Conservation (phyloP, 208 protist species). For the Trypanosoma cruzi region DNA sequence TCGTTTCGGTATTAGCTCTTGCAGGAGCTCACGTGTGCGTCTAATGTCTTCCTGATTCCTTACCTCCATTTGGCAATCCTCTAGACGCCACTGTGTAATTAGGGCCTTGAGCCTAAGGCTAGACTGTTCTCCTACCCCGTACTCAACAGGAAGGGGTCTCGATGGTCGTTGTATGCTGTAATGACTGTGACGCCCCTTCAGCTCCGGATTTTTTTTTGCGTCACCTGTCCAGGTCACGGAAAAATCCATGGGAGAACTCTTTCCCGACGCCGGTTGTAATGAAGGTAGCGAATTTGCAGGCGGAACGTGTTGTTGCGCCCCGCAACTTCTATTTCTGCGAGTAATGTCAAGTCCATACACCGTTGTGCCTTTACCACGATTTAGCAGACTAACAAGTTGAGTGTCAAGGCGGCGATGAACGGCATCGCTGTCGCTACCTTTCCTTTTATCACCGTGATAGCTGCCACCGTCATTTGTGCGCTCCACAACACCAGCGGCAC, state of each 20-base stretch:
- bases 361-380: constrained; percentile 31
- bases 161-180: background rate
- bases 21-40: constrained; percentile 47
- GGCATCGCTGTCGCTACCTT: background rate
- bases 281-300: background rate
- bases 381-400: constrained; percentile 14
- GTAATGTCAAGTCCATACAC: constrained; percentile 30
- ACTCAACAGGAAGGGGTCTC: constrained; percentile 40
- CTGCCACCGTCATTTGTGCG: background rate
- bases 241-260: background rate
- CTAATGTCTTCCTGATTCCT: constrained; percentile 36
- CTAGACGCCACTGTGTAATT: constrained; percentile 31
- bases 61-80: constrained; percentile 44
- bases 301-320: background rate
- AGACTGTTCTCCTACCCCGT: constrained; percentile 53
- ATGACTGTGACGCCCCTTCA: background rate
- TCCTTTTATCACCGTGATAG: background rate
- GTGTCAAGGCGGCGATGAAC: background rate
- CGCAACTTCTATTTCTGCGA: background rate
- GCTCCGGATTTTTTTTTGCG: background rate
- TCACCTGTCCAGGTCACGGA: background rate
- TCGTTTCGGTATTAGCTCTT: constrained; percentile 31
- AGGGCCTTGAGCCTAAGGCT: constrained; percentile 36
- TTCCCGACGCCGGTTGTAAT: background rate
- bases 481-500: background rate